Conservation (phyloP, 2,329 filamentous ascomycete genomes). For the Aspergillus udagawae region DNA sequence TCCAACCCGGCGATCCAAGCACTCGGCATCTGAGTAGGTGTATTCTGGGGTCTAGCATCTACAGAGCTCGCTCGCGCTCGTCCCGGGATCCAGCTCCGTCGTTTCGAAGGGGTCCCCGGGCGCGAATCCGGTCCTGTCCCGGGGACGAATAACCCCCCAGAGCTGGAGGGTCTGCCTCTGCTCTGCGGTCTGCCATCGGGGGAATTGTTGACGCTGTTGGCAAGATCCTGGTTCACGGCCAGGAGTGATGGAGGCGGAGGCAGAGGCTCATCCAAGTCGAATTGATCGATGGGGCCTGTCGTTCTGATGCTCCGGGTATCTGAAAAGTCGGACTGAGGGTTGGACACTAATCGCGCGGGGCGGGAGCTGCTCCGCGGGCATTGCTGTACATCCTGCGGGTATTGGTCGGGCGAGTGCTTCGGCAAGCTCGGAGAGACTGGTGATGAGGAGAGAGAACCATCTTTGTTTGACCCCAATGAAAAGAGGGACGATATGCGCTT, state of each 20-base stretch:
- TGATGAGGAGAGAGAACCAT: slow-evolving; percentile 28
- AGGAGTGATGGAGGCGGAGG: slow-evolving; percentile 40
- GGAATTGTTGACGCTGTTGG: slow-evolving; percentile 29
- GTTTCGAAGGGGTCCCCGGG: slow-evolving; percentile 35
- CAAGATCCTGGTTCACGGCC: slow-evolving; percentile 34
- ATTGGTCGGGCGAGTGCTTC: slow-evolving; percentile 19
- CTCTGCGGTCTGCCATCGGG: slow-evolving; percentile 34
- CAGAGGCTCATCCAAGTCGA: slow-evolving; percentile 29
- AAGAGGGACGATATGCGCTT: slow-evolving; percentile 46
- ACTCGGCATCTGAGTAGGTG: slow-evolving; percentile 31
- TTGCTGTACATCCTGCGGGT: slow-evolving; percentile 20
- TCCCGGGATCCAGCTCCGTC: slow-evolving; percentile 44
- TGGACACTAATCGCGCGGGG: slow-evolving; percentile 32
- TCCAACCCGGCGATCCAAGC: slow-evolving; percentile 59
- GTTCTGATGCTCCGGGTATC: slow-evolving; percentile 24
- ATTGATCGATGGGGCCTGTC: slow-evolving; percentile 22
- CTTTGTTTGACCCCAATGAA: slow-evolving; percentile 37
- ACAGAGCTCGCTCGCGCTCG: slow-evolving; percentile 31
- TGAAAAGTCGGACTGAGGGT: slow-evolving; percentile 25
- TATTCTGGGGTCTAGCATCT: slow-evolving; percentile 22
- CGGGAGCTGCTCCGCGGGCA: slow-evolving; percentile 25
- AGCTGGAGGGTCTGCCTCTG: slow-evolving; percentile 33
- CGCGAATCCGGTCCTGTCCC: slow-evolving; percentile 31
- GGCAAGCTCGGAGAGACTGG: slow-evolving; percentile 20
- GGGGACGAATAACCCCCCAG: slow-evolving; percentile 31